These are phyloP conservation scores for Stenocarpella maydis DNA, from an alignment of 2,329 filamentous ascomycete species.

Conservation along the genomic window DNA sequence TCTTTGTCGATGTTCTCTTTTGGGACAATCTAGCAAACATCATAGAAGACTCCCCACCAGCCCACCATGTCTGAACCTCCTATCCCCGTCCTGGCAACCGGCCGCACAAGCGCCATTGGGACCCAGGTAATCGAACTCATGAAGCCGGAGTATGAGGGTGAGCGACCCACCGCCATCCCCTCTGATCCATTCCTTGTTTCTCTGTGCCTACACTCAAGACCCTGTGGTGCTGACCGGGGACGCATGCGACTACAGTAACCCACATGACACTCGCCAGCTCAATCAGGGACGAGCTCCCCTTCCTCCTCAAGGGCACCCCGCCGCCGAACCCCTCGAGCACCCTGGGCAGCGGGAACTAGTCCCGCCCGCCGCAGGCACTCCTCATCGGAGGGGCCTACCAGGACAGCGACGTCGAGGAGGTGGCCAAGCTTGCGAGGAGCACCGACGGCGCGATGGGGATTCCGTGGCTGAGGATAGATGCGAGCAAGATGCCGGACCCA, in stretches of 20 bases:
- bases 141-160: conserved; percentile 26
- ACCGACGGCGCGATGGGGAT: conserved; percentile 16
- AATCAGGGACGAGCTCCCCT: conserved; percentile 38
- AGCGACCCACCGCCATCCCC: no score
- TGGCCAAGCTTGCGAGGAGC: conserved; percentile 21
- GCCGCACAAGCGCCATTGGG: neutral
- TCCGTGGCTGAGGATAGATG: conserved; percentile 31
- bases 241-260: conserved; percentile 26
- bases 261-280: conserved; percentile 38
- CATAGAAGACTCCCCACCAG: neutral
- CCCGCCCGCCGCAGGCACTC: conserved; percentile 35
- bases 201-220: no score
- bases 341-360: conserved; percentile 37
- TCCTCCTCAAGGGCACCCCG: conserved; percentile 35
- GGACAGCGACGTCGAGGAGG: conserved; percentile 36
- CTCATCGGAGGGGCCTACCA: conserved; percentile 40
- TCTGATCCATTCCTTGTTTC: neutral
- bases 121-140: neutral
- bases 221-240: neutral
- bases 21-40: fast-evolving
- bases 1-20: neutral
- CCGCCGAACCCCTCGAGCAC: conserved; percentile 34
- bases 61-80: conserved; percentile 10
- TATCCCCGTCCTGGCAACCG: conserved; percentile 23
- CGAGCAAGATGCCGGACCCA: conserved; percentile 4